Conservation (phyloP, 108 stramenopile species). For the Nannochloropsis oceanica region DNA sequence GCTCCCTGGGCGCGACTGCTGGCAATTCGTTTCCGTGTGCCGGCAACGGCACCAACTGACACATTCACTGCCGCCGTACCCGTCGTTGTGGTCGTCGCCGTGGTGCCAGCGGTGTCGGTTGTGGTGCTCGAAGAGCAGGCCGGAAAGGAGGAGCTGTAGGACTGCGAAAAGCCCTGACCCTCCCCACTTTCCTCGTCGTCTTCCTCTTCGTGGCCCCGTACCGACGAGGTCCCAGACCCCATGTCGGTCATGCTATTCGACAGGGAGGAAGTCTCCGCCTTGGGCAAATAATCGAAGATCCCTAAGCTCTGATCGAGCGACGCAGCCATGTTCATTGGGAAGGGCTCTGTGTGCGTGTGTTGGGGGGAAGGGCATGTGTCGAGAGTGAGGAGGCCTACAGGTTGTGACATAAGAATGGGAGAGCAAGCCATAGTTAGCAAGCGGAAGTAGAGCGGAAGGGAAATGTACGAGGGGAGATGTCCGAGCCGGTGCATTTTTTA, state of each 20-base stretch:
- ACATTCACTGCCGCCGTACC: neutral
- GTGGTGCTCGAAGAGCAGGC: neutral
- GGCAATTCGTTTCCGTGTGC: neutral
- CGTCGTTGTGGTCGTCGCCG: neutral
- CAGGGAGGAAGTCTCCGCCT: neutral
- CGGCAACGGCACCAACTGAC: neutral
- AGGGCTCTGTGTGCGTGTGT: too few relatives aligned
- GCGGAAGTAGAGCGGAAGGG: too few relatives aligned
- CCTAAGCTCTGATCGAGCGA: neutral
- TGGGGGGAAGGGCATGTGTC: too few relatives aligned
- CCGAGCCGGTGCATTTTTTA: too few relatives aligned
- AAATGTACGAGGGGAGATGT: too few relatives aligned
- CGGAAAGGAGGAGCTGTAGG: neutral
- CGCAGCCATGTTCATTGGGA: neutral
- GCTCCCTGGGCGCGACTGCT: neutral
- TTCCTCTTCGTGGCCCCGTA: neutral
- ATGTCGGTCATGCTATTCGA: neutral
- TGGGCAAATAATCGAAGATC: neutral
- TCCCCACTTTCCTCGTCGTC: neutral
- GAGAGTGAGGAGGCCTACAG: too few relatives aligned
- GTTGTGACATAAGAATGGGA: too few relatives aligned
- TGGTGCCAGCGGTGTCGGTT: neutral
- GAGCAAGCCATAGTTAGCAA: too few relatives aligned
- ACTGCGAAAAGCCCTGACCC: neutral
- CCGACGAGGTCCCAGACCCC: neutral